Percentiles rank a stretch among this genome's conserved stretches.
These are phyloP conservation scores for Calophaca sinica DNA, from an alignment of 306 rosid species.

Conservation along the genomic window DNA sequence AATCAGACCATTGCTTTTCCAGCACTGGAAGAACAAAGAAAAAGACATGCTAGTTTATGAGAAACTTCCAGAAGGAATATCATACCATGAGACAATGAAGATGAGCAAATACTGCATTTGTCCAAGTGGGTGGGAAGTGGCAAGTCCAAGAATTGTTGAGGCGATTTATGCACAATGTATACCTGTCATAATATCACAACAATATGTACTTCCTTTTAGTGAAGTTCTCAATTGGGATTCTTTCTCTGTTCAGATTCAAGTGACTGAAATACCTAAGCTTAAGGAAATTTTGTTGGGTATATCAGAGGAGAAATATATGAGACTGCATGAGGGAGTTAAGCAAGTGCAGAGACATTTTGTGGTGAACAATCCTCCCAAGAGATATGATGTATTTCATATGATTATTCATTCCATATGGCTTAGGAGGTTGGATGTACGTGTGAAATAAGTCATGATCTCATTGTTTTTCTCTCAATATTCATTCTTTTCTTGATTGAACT, in stretches of 20 bases:
- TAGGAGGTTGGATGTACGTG: conserved; percentile 60
- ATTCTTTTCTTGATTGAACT: neutral
- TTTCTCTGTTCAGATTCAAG: conserved; percentile 55
- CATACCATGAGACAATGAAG: conserved; percentile 60
- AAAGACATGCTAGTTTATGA: conserved; percentile 55
- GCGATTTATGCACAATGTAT: conserved; percentile 69
- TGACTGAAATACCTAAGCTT: conserved; percentile 57
- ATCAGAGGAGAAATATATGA: conserved; percentile 51
- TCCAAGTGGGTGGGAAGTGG: conserved; percentile 73
- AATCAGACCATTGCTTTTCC: conserved; percentile 59
- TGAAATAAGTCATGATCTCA: conserved; percentile 35
- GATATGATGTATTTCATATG: conserved; percentile 68
- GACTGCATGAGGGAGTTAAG: conserved; percentile 56
- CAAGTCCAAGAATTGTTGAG: conserved; percentile 69
- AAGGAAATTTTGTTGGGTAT: conserved; percentile 60
- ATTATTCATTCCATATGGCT: conserved; percentile 73
- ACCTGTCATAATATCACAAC: conserved; percentile 66
- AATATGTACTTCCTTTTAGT: conserved; percentile 64
- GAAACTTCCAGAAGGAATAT: conserved; percentile 50
- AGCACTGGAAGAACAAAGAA: conserved; percentile 61
- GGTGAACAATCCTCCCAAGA: conserved; percentile 60
- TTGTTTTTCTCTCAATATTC: neutral
- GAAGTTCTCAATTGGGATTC: conserved; percentile 69
- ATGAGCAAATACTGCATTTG: conserved; percentile 64
- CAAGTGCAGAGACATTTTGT: conserved; percentile 65